A percentile compares a stretch with the other conserved stretches of the same genome.
Evolutionary conservation across 1,284 basidiomycete genomes (phyloP).

Genomic region (Phellinidium pouzarii): DNA sequence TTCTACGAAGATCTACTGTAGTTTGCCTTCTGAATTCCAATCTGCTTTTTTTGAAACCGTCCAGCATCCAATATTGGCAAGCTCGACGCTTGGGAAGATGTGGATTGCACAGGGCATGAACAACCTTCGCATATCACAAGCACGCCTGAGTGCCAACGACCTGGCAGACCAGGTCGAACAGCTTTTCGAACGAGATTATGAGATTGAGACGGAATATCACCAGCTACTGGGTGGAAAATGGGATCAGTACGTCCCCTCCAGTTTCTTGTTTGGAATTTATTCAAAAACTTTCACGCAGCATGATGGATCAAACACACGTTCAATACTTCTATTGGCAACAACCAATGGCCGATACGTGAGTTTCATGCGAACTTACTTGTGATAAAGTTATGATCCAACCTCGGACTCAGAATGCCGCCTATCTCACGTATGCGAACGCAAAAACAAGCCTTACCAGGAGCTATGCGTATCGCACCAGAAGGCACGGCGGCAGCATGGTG

Average conservation of each 20-base stretch:
- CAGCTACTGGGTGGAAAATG: conserved; percentile 41
- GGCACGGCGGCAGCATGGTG: conserved; percentile 53
- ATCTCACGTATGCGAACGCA: conserved; percentile 47
- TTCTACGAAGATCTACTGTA: conserved; percentile 51
- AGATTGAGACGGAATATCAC: conserved; percentile 49
- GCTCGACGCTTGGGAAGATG: conserved; percentile 49
- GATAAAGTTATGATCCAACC: background rate
- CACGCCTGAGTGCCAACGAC: conserved; percentile 52
- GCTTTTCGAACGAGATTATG: conserved; percentile 54
- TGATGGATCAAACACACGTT: conserved; percentile 64
- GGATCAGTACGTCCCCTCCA: conserved; percentile 44
- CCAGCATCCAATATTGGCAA: conserved; percentile 55
- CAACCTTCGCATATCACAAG: conserved; percentile 58
- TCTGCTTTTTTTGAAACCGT: conserved; percentile 65
- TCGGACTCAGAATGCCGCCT: conserved; percentile 42
- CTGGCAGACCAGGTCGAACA: conserved; percentile 47
- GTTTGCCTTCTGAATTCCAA: conserved; percentile 37
- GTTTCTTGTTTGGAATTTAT: conserved; percentile 23
- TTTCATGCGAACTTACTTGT: background rate
- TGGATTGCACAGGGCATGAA: conserved; percentile 54
- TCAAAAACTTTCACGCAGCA: conserved; percentile 31
- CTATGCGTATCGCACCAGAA: conserved; percentile 58
- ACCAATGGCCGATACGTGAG: background rate
- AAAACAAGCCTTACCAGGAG: conserved; percentile 51
- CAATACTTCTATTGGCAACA: conserved; percentile 22